Evolutionary conservation across 2,329 filamentous ascomycete species (phyloP).

Genomic region (Microcera coccophila): DNA sequence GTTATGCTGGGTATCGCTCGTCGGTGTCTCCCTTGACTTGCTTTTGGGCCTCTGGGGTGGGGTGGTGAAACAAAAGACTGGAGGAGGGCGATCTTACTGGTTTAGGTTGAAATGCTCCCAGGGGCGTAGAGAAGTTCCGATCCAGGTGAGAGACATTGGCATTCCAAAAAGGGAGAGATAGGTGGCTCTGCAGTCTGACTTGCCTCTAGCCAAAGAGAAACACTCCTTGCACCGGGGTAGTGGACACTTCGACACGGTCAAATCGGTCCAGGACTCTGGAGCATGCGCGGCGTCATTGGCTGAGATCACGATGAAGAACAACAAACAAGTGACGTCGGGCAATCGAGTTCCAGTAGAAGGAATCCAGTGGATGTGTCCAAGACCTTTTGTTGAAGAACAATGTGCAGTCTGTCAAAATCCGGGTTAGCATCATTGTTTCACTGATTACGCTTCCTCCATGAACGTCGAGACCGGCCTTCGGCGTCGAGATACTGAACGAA

Average conservation of each 20-base stretch:
- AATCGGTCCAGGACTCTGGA: slow-evolving; percentile 17
- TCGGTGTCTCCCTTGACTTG: slow-evolving; percentile 33
- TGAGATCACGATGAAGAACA: slow-evolving; percentile 11
- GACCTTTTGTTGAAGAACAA: slow-evolving; percentile 19
- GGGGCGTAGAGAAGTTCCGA: slow-evolving; percentile 33
- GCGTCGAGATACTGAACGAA: too few species aligned
- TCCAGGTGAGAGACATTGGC: slow-evolving; percentile 36
- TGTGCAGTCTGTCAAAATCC: slow-evolving; percentile 2
- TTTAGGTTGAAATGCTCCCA: slow-evolving; percentile 28
- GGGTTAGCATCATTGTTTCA: too few species aligned
- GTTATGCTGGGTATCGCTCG: slow-evolving; percentile 28
- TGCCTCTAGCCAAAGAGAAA: slow-evolving; percentile 11
- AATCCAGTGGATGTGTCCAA: slow-evolving; percentile 15
- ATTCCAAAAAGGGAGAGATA: slow-evolving; percentile 35
- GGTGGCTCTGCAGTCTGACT: slow-evolving; percentile 20
- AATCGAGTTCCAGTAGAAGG: slow-evolving; percentile 19
- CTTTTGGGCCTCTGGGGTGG: slow-evolving; percentile 32
- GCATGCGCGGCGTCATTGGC: slow-evolving; percentile 20
- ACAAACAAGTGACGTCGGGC: slow-evolving; percentile 15
- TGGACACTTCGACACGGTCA: slow-evolving; percentile 17
- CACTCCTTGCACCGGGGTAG: slow-evolving; percentile 21
- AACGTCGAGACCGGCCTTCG: too few species aligned
- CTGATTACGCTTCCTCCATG: too few species aligned
- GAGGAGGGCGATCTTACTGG: slow-evolving; percentile 32
- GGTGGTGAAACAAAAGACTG: slow-evolving; percentile 35